Evolutionary conservation across 768 basidiomycete genomes (phyloP).

Genomic region (Boletellus ananas): DNA sequence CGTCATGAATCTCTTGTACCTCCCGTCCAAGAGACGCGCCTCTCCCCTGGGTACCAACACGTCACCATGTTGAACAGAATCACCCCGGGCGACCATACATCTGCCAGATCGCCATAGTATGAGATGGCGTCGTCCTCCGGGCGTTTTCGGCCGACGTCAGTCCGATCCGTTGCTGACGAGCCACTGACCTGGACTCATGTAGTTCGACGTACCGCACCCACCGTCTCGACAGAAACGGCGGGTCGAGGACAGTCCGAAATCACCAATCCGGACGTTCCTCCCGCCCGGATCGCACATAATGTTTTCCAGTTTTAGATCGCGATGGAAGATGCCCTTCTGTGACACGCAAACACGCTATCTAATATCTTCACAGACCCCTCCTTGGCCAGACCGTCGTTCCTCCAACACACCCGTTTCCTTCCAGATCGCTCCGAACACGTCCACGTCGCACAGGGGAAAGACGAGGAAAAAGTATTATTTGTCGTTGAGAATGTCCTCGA

Average conservation of each 20-base stretch:
- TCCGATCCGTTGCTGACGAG: background rate
- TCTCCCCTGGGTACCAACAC: slow-evolving; percentile 31
- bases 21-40: slow-evolving; percentile 1
- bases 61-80: slow-evolving; percentile 84
- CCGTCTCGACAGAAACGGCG: slow-evolving; percentile 44
- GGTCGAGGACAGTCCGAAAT: slow-evolving; percentile 70
- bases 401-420: slow-evolving; percentile 45
- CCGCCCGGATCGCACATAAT: slow-evolving; percentile 60
- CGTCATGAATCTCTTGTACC: slow-evolving; percentile 2
- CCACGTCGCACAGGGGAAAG: slow-evolving; percentile 56
- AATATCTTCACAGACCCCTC: slow-evolving; percentile 69
- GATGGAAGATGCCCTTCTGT: slow-evolving; percentile 71
- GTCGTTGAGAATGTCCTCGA: slow-evolving; percentile 60
- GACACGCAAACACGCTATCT: slow-evolving; percentile 74
- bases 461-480: slow-evolving; percentile 62
- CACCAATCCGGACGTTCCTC: slow-evolving; percentile 55
- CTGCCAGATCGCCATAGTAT: slow-evolving; percentile 30
- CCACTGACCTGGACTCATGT: slow-evolving; percentile 68
- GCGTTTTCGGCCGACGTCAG: slow-evolving; percentile 45
- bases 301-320: slow-evolving; percentile 87
- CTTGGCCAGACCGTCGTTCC: slow-evolving; percentile 60
- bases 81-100: slow-evolving; percentile 73
- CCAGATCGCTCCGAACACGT: slow-evolving; percentile 61
- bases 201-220: slow-evolving; percentile 56
- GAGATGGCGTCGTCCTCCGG: slow-evolving; percentile 37